Evolutionary conservation across 208 protist genomes (phyloP).

Genomic region (Crithidia sp.): DNA sequence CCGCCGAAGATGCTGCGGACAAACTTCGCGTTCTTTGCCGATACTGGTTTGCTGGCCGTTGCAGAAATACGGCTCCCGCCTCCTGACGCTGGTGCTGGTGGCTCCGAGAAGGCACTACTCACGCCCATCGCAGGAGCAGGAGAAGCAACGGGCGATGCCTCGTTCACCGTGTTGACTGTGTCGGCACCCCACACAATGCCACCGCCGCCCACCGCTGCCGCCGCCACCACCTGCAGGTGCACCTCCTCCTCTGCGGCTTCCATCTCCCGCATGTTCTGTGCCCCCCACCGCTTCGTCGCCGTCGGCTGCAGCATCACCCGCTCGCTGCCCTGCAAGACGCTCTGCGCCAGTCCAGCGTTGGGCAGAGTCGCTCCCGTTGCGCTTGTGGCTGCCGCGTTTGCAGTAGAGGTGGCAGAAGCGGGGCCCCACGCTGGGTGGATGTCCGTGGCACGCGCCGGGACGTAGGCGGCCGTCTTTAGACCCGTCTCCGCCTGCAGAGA

Average conservation of each 20-base stretch:
- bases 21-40: constrained; percentile 42
- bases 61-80: neutral
- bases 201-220: constrained; percentile 5
- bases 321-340: constrained; percentile 18
- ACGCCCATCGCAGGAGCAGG: neutral
- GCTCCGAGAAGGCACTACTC: neutral
- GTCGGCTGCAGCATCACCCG: constrained; percentile 17
- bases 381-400: neutral
- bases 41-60: constrained; percentile 3
- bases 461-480: constrained; percentile 50
- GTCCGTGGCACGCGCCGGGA: constrained; percentile 24
- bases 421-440: constrained; percentile 18
- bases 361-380: neutral
- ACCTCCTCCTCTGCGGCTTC: constrained; percentile 24
- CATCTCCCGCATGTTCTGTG: constrained; percentile 17
- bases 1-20: constrained; percentile 64
- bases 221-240: constrained; percentile 18
- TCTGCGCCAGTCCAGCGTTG: constrained; percentile 13
- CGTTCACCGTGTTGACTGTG: neutral
- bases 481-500: constrained; percentile 15
- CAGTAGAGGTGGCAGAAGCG: neutral
- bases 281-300: constrained; percentile 28
- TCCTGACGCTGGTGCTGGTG: no score
- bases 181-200: constrained; percentile 23
- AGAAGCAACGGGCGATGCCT: neutral